These are phyloP conservation scores for Erysiphe neolycopersici DNA, from an alignment of 2,329 filamentous ascomycete genomes.

Conservation along the genomic window DNA sequence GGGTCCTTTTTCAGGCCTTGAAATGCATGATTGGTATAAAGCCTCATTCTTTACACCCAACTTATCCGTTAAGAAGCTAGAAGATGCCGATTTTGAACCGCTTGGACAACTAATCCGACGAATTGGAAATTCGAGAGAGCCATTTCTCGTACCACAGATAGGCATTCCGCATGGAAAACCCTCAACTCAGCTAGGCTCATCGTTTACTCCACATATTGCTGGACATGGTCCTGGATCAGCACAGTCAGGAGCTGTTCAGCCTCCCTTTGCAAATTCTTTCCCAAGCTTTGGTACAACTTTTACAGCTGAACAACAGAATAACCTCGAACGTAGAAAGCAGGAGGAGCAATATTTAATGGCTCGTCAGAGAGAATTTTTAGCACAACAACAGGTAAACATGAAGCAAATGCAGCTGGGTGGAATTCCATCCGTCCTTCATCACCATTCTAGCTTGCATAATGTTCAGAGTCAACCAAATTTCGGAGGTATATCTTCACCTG, in stretches of 20 bases:
- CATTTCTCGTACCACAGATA: slow-evolving; percentile 92
- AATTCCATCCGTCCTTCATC: slow-evolving; percentile 36
- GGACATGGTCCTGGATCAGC: slow-evolving; percentile 15
- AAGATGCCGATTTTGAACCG: slow-evolving; percentile 84
- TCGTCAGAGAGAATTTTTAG: slow-evolving; percentile 76
- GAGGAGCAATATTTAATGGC: slow-evolving; percentile 96
- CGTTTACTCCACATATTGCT: slow-evolving; percentile 14
- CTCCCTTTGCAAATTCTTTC: slow-evolving; percentile 79
- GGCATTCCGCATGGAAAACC: slow-evolving; percentile 74
- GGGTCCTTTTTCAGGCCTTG: slow-evolving; percentile 81
- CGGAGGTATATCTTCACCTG: slow-evolving; percentile 76
- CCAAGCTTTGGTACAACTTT: slow-evolving; percentile 90
- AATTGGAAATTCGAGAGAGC: slow-evolving; percentile 91
- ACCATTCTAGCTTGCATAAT: slow-evolving; percentile 86
- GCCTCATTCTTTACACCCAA: slow-evolving; percentile 93
- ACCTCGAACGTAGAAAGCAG: slow-evolving; percentile 82
- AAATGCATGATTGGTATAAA: slow-evolving; percentile 99
- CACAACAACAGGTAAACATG: slow-evolving; percentile 58
- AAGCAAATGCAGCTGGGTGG: slow-evolving; percentile 41
- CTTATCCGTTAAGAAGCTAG: slow-evolving; percentile 77
- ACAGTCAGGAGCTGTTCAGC: slow-evolving; percentile 41
- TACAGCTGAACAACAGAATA: slow-evolving; percentile 95
- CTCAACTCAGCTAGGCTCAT: slow-evolving; percentile 16
- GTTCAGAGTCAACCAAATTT: slow-evolving; percentile 94
- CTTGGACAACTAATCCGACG: slow-evolving; percentile 80